These are phyloP conservation scores for Datura wrightii DNA, from an alignment of 257 asterid species.

Conservation along the genomic window DNA sequence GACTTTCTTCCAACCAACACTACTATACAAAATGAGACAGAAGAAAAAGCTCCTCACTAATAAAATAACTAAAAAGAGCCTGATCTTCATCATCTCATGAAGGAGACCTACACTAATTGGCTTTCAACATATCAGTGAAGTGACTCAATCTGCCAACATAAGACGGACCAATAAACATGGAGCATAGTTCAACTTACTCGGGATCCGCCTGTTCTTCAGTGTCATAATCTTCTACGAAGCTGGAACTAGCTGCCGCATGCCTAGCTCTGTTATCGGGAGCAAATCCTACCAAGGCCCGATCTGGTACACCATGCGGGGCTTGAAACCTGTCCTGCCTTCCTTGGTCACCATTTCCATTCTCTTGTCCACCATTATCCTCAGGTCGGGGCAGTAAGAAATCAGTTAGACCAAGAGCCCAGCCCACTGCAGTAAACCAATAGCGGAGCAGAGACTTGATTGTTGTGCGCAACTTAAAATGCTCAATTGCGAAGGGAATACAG, in stretches of 20 bases:
- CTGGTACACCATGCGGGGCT: slow-evolving; percentile 64
- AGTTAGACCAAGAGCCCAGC: slow-evolving; percentile 93
- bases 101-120: background rate
- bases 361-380: slow-evolving; percentile 79
- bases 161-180: background rate
- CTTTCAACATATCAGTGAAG: background rate
- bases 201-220: slow-evolving; percentile 69
- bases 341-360: slow-evolving; percentile 70
- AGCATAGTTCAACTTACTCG: slow-evolving; percentile 64
- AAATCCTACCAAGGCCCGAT: slow-evolving; percentile 49
- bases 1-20: background rate
- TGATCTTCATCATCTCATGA: background rate
- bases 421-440: slow-evolving; percentile 96
- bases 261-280: slow-evolving; percentile 67
- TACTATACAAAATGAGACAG: background rate
- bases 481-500: slow-evolving; percentile 97
- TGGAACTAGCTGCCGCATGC: slow-evolving; percentile 51
- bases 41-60: background rate
- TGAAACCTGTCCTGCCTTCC: slow-evolving; percentile 77
- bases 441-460: slow-evolving; percentile 90
- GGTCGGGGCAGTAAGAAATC: slow-evolving; percentile 89
- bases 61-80: background rate
- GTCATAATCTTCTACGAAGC: slow-evolving; percentile 59
- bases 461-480: slow-evolving; percentile 91
- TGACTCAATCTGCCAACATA: slow-evolving; percentile 16